phyloP scores from a whole-genome alignment of 2,329 filamentous ascomycete genomes.

The Exophiala sideris region DNA sequence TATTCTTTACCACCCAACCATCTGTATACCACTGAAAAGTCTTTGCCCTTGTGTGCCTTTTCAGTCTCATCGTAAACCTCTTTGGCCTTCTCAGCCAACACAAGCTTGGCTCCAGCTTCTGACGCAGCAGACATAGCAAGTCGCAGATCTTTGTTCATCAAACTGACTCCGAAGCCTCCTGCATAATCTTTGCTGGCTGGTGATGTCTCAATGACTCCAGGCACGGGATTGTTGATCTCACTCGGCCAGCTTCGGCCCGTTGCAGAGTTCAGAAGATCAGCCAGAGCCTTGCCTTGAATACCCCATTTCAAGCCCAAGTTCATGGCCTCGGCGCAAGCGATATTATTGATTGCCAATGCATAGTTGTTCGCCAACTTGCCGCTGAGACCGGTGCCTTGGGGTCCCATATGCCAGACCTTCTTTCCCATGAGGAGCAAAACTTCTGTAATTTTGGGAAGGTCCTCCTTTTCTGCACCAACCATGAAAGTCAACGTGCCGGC shows the following conservation, averaged over 20 bases:
- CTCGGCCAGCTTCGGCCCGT: slow-evolving; percentile 96
- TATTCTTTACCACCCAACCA: slow-evolving; percentile 30
- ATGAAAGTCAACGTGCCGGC: slow-evolving; percentile 93
- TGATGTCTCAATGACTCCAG: slow-evolving; percentile 72
- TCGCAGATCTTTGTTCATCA: slow-evolving; percentile 78
- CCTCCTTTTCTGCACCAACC: slow-evolving; percentile 66
- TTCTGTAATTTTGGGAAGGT: slow-evolving; percentile 63
- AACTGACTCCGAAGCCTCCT: slow-evolving; percentile 70
- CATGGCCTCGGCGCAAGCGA: slow-evolving; percentile 65
- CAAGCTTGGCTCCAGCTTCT: slow-evolving; percentile 64
- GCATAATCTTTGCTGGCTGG: slow-evolving; percentile 73
- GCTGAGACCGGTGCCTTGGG: slow-evolving; percentile 78
- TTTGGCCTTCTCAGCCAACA: slow-evolving; percentile 60
- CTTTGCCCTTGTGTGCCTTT: slow-evolving; percentile 62
- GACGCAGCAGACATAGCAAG: slow-evolving; percentile 69
- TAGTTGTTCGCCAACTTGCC: slow-evolving; percentile 98
- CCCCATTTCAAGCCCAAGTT: slow-evolving; percentile 63
- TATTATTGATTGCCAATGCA: slow-evolving; percentile 89
- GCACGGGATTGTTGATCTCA: slow-evolving; percentile 92
- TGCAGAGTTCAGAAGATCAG: slow-evolving; percentile 84
- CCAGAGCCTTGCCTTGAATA: slow-evolving; percentile 64
- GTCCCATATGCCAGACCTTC: slow-evolving; percentile 79
- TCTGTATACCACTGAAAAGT: slow-evolving; percentile 75
- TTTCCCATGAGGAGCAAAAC: slow-evolving; percentile 80
- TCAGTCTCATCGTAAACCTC: slow-evolving; percentile 67